Conservation (phyloP, 2,329 filamentous ascomycete species). For the Pezizomycotina sp. region DNA sequence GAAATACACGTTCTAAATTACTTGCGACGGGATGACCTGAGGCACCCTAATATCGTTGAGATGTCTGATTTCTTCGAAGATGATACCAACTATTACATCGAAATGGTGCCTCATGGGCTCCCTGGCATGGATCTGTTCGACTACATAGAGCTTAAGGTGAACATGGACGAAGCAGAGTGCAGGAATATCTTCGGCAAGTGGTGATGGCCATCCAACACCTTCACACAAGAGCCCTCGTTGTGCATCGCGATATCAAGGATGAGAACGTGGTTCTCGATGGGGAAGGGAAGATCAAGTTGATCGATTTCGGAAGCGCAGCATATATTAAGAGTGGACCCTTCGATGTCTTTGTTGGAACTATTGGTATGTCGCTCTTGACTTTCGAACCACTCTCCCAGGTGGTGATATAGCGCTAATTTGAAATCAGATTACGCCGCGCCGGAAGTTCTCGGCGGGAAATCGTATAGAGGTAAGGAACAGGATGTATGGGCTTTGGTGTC, state of each 20-base stretch:
- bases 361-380: conserved; percentile 46
- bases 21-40: conserved; percentile 54
- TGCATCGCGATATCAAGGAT: conserved; percentile 97
- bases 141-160: conserved; percentile 89
- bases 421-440: conserved; percentile 81
- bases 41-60: conserved; percentile 53
- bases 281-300: conserved; percentile 87
- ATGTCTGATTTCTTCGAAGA: conserved; percentile 64
- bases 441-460: conserved; percentile 83
- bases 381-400: conserved; percentile 16
- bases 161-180: conserved; percentile 91
- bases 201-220: conserved; percentile 78
- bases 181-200: conserved; percentile 90
- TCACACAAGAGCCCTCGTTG: conserved; percentile 76
- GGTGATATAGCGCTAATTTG: conserved; percentile 12
- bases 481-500: conserved; percentile 97
- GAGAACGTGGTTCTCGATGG: conserved; percentile 95
- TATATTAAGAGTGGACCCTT: conserved; percentile 98
- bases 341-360: conserved; percentile 96
- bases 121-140: conserved; percentile 98
- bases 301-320: conserved; percentile 93
- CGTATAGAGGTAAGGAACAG: conserved; percentile 90
- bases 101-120: conserved; percentile 87
- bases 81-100: conserved; percentile 90
- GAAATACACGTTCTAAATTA: conserved; percentile 97